Percentiles rank a stretch among this genome's conserved stretches.
Evolutionary conservation across 192 early-diverging fungal species (phyloP).

Genomic region (Coemansia interrupta): DNA sequence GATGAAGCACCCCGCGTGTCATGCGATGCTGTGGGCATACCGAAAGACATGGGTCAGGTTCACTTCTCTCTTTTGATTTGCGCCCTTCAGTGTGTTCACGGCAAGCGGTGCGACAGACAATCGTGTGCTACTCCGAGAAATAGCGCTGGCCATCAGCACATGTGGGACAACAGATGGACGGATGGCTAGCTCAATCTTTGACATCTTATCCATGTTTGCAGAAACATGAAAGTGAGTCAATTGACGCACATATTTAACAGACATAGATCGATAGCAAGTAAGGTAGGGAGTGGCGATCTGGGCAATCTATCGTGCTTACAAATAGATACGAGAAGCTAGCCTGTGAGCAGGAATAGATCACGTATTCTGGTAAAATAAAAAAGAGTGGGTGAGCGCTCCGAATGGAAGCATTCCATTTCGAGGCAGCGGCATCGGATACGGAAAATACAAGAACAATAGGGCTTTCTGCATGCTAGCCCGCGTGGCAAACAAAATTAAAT

Average conservation of each 20-base stretch:
- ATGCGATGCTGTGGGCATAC: too few species aligned
- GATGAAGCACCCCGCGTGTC: too few species aligned
- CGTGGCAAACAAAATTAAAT: conserved; percentile 14
- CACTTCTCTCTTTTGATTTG: too few species aligned
- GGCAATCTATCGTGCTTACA: neutral
- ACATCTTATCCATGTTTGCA: neutral
- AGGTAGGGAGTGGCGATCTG: neutral
- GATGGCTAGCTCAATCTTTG: too few species aligned
- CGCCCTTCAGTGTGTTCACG: too few species aligned
- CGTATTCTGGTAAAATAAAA: neutral
- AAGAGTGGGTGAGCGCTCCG: neutral
- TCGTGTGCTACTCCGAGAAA: too few species aligned
- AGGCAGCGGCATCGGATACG: neutral
- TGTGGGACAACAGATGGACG: too few species aligned
- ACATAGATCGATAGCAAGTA: neutral
- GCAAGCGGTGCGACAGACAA: too few species aligned
- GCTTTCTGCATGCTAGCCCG: conserved; percentile 5
- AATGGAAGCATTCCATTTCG: neutral
- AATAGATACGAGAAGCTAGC: neutral
- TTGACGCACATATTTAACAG: neutral
- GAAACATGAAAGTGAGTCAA: neutral
- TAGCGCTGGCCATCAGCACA: too few species aligned
- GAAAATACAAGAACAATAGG: conserved; percentile 2
- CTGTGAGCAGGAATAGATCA: too few species aligned
- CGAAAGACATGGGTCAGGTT: too few species aligned